phyloP scores from a whole-genome alignment of 2,329 filamentous ascomycete genomes.

The Aschersonia sp. region DNA sequence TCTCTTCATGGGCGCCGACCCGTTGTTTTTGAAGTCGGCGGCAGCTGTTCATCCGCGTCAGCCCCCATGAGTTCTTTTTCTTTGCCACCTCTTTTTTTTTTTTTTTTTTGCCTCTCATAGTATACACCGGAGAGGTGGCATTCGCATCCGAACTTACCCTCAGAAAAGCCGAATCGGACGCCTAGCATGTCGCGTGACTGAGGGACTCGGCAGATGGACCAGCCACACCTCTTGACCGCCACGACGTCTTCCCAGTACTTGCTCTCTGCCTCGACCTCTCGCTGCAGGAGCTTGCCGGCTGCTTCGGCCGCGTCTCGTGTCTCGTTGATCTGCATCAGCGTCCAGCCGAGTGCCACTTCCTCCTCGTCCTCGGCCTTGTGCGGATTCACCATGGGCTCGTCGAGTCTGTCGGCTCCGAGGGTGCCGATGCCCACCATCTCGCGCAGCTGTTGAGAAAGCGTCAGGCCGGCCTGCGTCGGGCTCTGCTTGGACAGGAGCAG shows the following conservation, averaged over 20 bases:
- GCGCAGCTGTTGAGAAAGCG: conserved; percentile 57
- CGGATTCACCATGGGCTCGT: conserved; percentile 43
- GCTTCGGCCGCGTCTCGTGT: conserved; percentile 60
- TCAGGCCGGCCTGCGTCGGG: conserved; percentile 53
- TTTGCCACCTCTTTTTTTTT: not conserved
- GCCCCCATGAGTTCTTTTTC: not conserved
- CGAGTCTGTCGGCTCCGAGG: conserved; percentile 52
- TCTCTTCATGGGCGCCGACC: conserved; percentile 67
- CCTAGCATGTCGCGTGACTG: conserved; percentile 60
- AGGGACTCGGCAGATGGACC: conserved; percentile 70
- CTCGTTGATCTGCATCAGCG: conserved; percentile 60
- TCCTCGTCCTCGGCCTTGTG: conserved; percentile 41
- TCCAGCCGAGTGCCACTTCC: conserved; percentile 53
- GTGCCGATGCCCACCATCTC: conserved; percentile 60
- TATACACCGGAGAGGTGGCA: too few species aligned
- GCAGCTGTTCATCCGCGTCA: conserved; percentile 23
- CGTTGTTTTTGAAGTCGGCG: conserved; percentile 48
- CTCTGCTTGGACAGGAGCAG: conserved; percentile 69
- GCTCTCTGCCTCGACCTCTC: conserved; percentile 66
- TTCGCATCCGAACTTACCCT: conserved; percentile 31
- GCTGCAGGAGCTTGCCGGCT: conserved; percentile 57
- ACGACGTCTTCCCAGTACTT: conserved; percentile 83
- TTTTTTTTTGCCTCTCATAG: too few species aligned
- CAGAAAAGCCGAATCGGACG: conserved; percentile 79
- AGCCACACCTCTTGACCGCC: conserved; percentile 67